These are phyloP conservation scores for Phytophthora hibernalis DNA, from an alignment of 352 stramenopile genomes.

Conservation along the genomic window DNA sequence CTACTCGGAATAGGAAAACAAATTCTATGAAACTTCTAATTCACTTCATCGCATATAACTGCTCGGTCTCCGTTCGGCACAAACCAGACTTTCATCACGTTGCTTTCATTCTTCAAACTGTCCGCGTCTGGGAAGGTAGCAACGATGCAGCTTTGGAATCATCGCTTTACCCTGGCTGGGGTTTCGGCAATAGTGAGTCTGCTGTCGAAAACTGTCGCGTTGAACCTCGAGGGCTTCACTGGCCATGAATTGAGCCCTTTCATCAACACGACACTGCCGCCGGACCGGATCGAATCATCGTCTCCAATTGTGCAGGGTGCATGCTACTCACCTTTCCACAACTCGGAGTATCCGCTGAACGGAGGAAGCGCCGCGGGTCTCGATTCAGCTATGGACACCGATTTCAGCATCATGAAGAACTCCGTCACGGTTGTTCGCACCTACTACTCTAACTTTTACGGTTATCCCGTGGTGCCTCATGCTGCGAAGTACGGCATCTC, in stretches of 20 bases:
- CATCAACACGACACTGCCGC: constrained; percentile 8
- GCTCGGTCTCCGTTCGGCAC: constrained; percentile 14
- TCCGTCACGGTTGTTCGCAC: constrained; percentile 69
- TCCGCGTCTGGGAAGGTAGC: not conserved
- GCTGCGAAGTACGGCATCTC: constrained; percentile 57
- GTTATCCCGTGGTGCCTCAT: constrained; percentile 46
- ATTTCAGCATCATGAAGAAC: constrained; percentile 77
- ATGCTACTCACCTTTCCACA: constrained; percentile 86
- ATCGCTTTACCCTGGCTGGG: constrained; percentile 5
- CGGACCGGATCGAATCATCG: constrained; percentile 10
- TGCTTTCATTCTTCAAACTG: constrained; percentile 26
- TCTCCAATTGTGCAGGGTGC: constrained; percentile 43
- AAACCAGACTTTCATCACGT: not conserved
- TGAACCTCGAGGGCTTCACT: constrained; percentile 30
- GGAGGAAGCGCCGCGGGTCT: constrained; percentile 42
- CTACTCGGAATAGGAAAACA: constrained; percentile 43
- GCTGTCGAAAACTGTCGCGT: constrained; percentile 14
- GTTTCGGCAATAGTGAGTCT: constrained; percentile 11
- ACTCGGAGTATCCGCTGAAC: constrained; percentile 69
- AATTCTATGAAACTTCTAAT: constrained; percentile 33
- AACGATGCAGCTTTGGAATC: constrained; percentile 25
- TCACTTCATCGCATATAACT: constrained; percentile 28
- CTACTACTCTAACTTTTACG: constrained; percentile 82
- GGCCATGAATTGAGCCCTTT: constrained; percentile 29
- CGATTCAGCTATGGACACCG: constrained; percentile 57